Evolutionary conservation across 2,329 filamentous ascomycete species (phyloP), one percentile per base, ranked within the genome.

Genomic region (Parastagonospora nodorum): DNA sequence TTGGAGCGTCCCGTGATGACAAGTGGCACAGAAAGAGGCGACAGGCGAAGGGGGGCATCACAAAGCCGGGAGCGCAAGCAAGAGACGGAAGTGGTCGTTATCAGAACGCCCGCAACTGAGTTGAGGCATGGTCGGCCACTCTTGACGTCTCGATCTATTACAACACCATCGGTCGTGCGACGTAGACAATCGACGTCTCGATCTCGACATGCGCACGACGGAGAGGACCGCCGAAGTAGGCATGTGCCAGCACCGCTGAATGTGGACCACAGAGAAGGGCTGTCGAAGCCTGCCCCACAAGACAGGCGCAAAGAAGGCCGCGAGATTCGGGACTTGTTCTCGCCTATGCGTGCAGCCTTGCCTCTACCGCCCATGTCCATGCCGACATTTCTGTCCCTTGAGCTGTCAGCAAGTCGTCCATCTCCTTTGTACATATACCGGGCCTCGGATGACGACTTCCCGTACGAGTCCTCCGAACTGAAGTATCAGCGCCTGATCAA

Each of bases 401-500:
- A 88, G 65, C 76, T 88, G 37, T 82, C 84, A 1, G 83, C 84
- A 2, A 78, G 80, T 30, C 75, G 80, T 11, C 85, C 85, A 2
- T 86, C 85, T 14, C 81, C 84, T 1, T 68, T 87, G 45, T 87
- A 87, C 61, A 85, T 87, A 33, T 84, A 87, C 62, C 81, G 82
- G 9, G 79, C 84, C 5, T 72, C 77, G 5, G 76, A 75, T 33
- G 79, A 73, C 54, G 84, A 87, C 53, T 84, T 84, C 19, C 91
- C 92, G 0, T 97, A 97, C 73, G 94, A 99, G 73, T 96, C 92
- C 4, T 93, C 90, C 16, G 88, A 88, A 28, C 84, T 96, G 64
- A 97, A 97, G 71, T 89, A 97, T 52, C 91, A 97, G 71, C 86
- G 95, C 33, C 80, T 99, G 10, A 83, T 90, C 58, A 97, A 97